Evolutionary conservation across 2,329 filamentous ascomycete species (phyloP).

Genomic region (Chrysosporium queenslandicum): DNA sequence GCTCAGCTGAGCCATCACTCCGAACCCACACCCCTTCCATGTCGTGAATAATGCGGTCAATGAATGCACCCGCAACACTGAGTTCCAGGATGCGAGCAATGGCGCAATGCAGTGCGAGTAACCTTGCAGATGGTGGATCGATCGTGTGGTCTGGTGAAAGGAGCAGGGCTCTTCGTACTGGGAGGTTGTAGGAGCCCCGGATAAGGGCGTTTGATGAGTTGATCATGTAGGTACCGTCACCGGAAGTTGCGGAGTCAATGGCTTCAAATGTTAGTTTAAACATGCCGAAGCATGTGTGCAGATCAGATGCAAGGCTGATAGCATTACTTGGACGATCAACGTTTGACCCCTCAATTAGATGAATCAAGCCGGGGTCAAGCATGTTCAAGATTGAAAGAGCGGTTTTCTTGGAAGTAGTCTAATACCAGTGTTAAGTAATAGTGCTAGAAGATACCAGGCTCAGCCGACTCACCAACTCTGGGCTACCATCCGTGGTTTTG

Average conservation of each 20-base stretch:
- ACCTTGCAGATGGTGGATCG: conserved; percentile 21
- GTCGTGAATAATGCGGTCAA: conserved; percentile 18
- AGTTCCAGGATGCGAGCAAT: conserved; percentile 19
- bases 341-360: too few species aligned
- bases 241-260: conserved; percentile 4
- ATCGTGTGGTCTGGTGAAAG: conserved; percentile 21
- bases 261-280: conserved; percentile 12
- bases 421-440: too few species aligned
- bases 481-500: not conserved
- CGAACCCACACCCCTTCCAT: conserved; percentile 23
- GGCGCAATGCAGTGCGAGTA: conserved; percentile 11
- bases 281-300: conserved; percentile 18
- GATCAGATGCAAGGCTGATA: too few species aligned
- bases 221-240: conserved; percentile 8
- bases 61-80: conserved; percentile 20
- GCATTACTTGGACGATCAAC: too few species aligned
- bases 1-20: conserved; percentile 17
- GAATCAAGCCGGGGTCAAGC: too few species aligned
- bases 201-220: conserved; percentile 9
- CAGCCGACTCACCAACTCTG: not conserved
- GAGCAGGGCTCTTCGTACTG: conserved; percentile 13
- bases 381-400: too few species aligned
- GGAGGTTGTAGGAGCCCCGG: conserved; percentile 2
- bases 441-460: too few species aligned
- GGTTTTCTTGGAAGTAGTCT: too few species aligned